Evolutionary conservation across 2,329 filamentous ascomycete species (phyloP).

Genomic region (Calonectria fujianensis): DNA sequence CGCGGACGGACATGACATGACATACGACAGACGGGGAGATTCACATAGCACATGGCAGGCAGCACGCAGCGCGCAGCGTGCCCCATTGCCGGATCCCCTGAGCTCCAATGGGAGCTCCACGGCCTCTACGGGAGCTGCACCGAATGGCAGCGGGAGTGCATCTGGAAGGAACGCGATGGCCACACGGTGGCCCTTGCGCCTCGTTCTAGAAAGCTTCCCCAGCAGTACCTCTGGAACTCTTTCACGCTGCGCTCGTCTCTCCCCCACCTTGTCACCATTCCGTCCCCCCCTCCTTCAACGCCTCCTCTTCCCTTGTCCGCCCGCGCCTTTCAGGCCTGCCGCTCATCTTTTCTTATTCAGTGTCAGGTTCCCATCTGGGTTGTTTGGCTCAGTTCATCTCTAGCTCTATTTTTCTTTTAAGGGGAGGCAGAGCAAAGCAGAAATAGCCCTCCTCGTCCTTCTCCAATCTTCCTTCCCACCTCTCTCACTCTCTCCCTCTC

Average conservation of each 20-base stretch:
- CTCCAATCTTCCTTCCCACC: constrained; percentile 27
- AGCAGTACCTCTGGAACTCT: constrained; percentile 47
- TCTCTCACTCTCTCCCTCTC: background rate
- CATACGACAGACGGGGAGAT: background rate
- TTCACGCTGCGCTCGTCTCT: constrained; percentile 39
- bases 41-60: background rate
- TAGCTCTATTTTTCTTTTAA: background rate
- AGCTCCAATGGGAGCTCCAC: constrained; percentile 16
- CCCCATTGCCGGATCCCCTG: constrained; percentile 10
- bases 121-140: constrained; percentile 54
- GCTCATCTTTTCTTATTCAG: constrained; percentile 31
- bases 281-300: constrained; percentile 39
- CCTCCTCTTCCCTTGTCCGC: constrained; percentile 32
- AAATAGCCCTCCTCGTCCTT: constrained; percentile 31
- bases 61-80: background rate
- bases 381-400: constrained; percentile 5
- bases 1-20: background rate
- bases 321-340: constrained; percentile 39
- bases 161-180: constrained; percentile 51
- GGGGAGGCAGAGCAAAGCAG: constrained; percentile 20
- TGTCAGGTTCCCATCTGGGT: constrained; percentile 8
- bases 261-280: constrained; percentile 38
- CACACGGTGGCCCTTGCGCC: constrained; percentile 47
- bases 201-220: constrained; percentile 58
- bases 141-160: constrained; percentile 53